Percentiles rank a stretch among this genome's conserved stretches.
Conservation (phyloP, 768 basidiomycete species). For the Suillus subalutaceus region DNA sequence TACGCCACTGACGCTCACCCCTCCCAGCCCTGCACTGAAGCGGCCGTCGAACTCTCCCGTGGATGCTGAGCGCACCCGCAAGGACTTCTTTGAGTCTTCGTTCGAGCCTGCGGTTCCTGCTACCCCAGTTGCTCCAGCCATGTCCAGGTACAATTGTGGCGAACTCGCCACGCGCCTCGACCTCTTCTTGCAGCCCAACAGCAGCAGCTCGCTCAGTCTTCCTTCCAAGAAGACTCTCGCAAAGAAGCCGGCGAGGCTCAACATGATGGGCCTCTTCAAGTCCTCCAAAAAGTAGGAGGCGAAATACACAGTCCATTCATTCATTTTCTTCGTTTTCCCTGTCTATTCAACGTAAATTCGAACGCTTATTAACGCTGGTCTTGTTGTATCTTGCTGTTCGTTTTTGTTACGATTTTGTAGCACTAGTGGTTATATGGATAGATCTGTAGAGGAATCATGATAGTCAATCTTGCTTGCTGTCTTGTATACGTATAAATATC, state of each 20-base stretch:
- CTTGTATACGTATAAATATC: not conserved
- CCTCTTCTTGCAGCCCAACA: conserved; percentile 10
- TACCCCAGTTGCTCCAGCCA: conserved; percentile 10
- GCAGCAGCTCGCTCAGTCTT: conserved; percentile 12
- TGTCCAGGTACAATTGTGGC: not conserved
- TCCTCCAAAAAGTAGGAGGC: conserved; percentile 26
- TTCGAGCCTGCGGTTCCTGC: conserved; percentile 38
- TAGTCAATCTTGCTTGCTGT: not conserved
- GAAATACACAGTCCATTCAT: conserved; percentile 6
- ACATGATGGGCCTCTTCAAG: conserved; percentile 36
- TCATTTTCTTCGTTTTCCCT: not conserved
- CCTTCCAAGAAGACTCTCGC: conserved; percentile 21
- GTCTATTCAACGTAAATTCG: not conserved
- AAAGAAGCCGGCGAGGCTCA: conserved; percentile 27
- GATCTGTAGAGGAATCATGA: not conserved
- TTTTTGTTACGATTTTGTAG: conserved; percentile 4
- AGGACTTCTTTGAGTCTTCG: conserved; percentile 48
- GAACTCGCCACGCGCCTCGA: conserved; percentile 15
- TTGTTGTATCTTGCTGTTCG: conserved; percentile 1
- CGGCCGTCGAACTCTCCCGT: conserved; percentile 39
- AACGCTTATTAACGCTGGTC: conserved; percentile 6
- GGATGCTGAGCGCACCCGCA: conserved; percentile 37
- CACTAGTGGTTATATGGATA: conserved; percentile 7
- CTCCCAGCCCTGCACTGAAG: conserved; percentile 33
- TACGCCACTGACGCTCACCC: conserved; percentile 43